Evolutionary conservation across 768 basidiomycete genomes (phyloP).

Genomic region (Astraeus odoratus): DNA sequence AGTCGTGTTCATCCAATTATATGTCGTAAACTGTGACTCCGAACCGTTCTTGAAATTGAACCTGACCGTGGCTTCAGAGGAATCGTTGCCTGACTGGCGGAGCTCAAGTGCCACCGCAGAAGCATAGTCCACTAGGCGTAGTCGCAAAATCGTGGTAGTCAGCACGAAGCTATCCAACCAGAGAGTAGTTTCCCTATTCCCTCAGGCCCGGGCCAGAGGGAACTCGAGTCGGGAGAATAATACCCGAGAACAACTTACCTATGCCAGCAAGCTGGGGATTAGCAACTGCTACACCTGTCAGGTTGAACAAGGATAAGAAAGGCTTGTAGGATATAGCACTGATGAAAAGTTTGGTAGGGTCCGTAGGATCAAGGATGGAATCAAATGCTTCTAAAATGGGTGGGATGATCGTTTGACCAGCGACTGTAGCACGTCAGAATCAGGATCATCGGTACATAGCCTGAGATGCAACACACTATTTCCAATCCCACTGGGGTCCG

Average conservation of each 20-base stretch:
- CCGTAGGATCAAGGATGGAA: conserved; percentile 41
- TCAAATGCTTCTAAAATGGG: conserved; percentile 49
- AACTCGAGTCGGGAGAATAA: background rate
- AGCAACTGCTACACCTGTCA: conserved; percentile 51
- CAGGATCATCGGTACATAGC: background rate
- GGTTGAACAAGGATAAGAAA: conserved; percentile 70
- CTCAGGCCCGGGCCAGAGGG: background rate
- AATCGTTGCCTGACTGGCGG: conserved; percentile 36
- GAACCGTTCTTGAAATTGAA: conserved; percentile 71
- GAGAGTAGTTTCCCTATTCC: background rate
- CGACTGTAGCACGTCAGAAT: conserved; percentile 36
- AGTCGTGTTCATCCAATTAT: conserved; percentile 37
- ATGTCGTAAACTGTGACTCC: conserved; percentile 38
- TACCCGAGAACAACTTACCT: conserved; percentile 29
- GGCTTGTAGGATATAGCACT: conserved; percentile 70
- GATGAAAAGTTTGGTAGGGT: conserved; percentile 52
- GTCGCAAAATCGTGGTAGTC: background rate
- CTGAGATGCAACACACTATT: conserved; percentile 52
- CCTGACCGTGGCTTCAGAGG: conserved; percentile 44
- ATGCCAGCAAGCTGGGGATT: conserved; percentile 52
- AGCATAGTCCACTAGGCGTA: conserved; percentile 56
- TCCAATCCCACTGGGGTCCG: conserved; percentile 49
- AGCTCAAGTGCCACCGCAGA: conserved; percentile 53
- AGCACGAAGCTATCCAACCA: background rate
- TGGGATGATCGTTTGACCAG: conserved; percentile 58